Evolutionary conservation across 257 asterid species (phyloP), one percentile per base, ranked within the genome.

Genomic region (Solanum clarkiae): DNA sequence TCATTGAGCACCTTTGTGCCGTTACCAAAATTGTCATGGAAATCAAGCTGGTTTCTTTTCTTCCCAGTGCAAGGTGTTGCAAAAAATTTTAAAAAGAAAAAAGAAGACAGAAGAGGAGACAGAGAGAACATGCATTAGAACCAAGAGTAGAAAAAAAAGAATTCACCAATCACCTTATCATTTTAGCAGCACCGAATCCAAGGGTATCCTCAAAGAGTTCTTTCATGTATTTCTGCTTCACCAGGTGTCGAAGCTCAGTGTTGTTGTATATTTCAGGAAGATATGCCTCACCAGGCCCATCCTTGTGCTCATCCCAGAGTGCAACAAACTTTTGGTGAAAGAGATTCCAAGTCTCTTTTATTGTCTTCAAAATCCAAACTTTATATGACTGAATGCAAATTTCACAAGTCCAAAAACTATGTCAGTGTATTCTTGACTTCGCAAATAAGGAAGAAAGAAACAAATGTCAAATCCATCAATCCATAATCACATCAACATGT

Each of bases 171-270:
- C 84, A 95, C 98, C 99, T 94, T 88, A 95, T 95, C 98, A 96
- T 96, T 91, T 96, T 96, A 87, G 98, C 98, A 86, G 98, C 92
- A 81, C 98, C 98, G 87, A 95, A 96, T 88, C 99, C 99, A 71
- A 95, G 97, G 81, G 92, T 86, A 83, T 96, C 99, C 18, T 91
- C 98, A 87, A 96, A 90, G 87, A 96, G 89, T 32, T 94, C 96
- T 60, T 89, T 90, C 98, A 95, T 94, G 63, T 93, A 95, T 86
- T 89, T 93, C 87, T 88, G 90, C 86, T 91, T 92, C 7, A 91
- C 92, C 84, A 91, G 88, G 86, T 82, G 86, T 80, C 79, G 97
- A 82, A 95, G 91, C 81, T 95, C 94, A 22, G 92, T 89, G 84
- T 90, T 93, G 70, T 92, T 92, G 86, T 96, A 96, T 77, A 96